Evolutionary conservation across 768 basidiomycete species (phyloP).

Genomic region (Phlegmacium glaucopus): DNA sequence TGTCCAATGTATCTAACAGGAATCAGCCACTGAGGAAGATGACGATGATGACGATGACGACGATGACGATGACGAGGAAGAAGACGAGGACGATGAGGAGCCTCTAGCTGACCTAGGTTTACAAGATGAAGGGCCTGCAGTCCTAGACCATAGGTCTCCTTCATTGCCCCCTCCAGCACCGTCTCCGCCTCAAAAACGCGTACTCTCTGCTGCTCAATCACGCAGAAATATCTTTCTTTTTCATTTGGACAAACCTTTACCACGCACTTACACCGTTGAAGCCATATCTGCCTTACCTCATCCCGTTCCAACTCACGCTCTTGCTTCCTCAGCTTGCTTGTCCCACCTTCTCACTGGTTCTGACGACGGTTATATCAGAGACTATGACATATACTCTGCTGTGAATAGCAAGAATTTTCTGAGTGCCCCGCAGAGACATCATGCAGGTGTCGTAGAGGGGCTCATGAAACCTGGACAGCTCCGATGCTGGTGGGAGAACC

Average conservation of each 20-base stretch:
- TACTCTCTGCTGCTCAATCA: slow-evolving; percentile 30
- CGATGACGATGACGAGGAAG: slow-evolving; percentile 24
- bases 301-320: slow-evolving; percentile 82
- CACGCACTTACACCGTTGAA: slow-evolving; percentile 80
- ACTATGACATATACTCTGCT: slow-evolving; percentile 87
- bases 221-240: slow-evolving; percentile 43
- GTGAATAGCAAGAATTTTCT: slow-evolving; percentile 87
- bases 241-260: slow-evolving; percentile 16
- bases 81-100: slow-evolving; percentile 24
- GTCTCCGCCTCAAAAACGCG: slow-evolving; percentile 23
- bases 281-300: slow-evolving; percentile 91
- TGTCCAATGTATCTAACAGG: slow-evolving; percentile 16
- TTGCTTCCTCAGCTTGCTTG: slow-evolving; percentile 84
- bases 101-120: slow-evolving; percentile 24
- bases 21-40: slow-evolving; percentile 58
- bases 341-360: slow-evolving; percentile 88
- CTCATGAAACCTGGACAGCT: slow-evolving; percentile 87
- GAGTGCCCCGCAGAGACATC: slow-evolving; percentile 84
- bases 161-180: background rate
- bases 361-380: slow-evolving; percentile 89
- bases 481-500: slow-evolving; percentile 91
- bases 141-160: slow-evolving; percentile 11
- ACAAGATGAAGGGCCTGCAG: slow-evolving; percentile 20
- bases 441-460: slow-evolving; percentile 89
- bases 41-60: slow-evolving; percentile 47